Evolutionary conservation across 768 basidiomycete genomes (phyloP).

Genomic region (Lentinus brumalis): DNA sequence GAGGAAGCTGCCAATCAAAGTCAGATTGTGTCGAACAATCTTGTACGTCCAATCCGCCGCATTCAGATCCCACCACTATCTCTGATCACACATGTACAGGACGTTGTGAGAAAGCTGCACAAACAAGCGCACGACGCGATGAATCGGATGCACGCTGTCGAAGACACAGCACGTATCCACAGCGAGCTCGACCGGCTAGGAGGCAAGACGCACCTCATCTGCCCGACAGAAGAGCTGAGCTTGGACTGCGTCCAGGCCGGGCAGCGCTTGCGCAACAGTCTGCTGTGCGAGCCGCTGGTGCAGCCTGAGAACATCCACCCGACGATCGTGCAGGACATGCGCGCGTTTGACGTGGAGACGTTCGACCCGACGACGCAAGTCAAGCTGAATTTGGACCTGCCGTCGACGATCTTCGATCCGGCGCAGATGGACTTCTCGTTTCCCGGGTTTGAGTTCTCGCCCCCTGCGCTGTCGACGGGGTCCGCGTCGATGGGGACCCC

Average conservation of each 20-base stretch:
- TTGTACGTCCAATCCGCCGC: conserved; percentile 16
- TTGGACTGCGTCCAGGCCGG: background rate
- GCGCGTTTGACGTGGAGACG: conserved; percentile 39
- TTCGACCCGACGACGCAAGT: conserved; percentile 1
- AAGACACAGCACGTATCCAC: conserved; percentile 14
- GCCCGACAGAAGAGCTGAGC: conserved; percentile 1
- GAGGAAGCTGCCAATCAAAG: conserved; percentile 29
- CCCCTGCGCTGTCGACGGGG: background rate
- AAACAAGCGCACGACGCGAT: conserved; percentile 33
- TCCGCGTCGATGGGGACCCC: background rate
- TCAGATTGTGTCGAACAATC: conserved; percentile 29
- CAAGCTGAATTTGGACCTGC: conserved; percentile 33
- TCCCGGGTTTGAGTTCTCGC: conserved; percentile 17
- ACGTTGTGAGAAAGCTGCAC: conserved; percentile 31
- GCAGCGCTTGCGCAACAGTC: background rate
- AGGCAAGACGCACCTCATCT: conserved; percentile 33
- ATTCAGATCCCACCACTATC: background rate
- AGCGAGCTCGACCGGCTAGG: conserved; percentile 36
- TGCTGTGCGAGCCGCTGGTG: conserved; percentile 9
- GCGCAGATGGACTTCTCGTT: conserved; percentile 10
- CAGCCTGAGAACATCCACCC: conserved; percentile 43
- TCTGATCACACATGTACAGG: conserved; percentile 18
- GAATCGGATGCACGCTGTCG: conserved; percentile 19
- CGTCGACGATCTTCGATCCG: conserved; percentile 23
- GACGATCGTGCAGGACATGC: conserved; percentile 57